These are phyloP conservation scores for Ophiostoma quercus DNA, from an alignment of 2,329 filamentous ascomycete species.

Conservation along the genomic window DNA sequence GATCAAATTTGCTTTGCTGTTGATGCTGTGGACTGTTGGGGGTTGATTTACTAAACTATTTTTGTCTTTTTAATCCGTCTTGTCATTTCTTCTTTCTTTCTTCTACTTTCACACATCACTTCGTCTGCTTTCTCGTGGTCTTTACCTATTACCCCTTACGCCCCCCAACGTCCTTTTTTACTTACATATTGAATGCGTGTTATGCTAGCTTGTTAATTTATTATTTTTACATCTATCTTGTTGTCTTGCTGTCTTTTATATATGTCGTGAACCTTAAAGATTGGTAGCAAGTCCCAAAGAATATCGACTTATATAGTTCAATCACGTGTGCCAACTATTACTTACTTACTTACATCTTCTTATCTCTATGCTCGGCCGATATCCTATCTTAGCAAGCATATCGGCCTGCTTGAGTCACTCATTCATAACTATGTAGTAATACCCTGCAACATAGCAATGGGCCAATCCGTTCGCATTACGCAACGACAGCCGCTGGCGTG, in stretches of 20 bases:
- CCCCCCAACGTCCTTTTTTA: background rate
- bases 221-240: background rate
- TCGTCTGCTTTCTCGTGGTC: background rate
- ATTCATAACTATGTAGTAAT: too few species aligned
- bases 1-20: conserved; percentile 8
- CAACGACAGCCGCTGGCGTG: too few species aligned
- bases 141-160: conserved; percentile 3
- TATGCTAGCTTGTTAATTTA: background rate
- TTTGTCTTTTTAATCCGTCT: background rate
- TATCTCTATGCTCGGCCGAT: too few species aligned
- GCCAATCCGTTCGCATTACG: too few species aligned
- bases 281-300: too few species aligned
- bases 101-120: background rate
- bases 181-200: background rate
- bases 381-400: too few species aligned
- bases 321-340: too few species aligned
- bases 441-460: too few species aligned
- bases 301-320: too few species aligned
- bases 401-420: too few species aligned
- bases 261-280: too few species aligned
- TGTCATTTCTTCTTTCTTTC: background rate
- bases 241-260: background rate
- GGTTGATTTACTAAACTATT: background rate
- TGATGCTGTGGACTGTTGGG: background rate
- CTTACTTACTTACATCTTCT: too few species aligned